Evolutionary conservation across 805 yeast species (phyloP), one percentile per base, ranked within the genome.

Genomic region (Saccharomycopsis babjevae): DNA sequence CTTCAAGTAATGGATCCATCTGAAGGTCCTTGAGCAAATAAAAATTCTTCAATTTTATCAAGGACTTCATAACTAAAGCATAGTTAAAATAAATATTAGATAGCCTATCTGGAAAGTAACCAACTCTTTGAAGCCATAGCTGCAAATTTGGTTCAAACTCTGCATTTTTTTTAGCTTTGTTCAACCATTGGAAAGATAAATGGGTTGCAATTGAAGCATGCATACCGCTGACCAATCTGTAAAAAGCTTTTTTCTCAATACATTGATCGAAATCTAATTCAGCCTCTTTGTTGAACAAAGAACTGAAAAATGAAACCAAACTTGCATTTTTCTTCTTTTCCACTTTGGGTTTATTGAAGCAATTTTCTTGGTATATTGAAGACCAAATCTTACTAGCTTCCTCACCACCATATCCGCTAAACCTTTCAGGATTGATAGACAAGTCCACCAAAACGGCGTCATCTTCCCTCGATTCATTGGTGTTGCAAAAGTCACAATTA

Each of bases 181-280:
- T 81, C 64, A 88, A 77, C 71, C 81, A 88, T 69, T 93, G 97
- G 70, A 88, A 88, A 18, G 96, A 83, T 63, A 94, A 77, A 73
- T 94, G 99, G 1, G 96, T 91, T 6, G 96, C 93, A 64, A 94
- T 90, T 1, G 97, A 89, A 1, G 97, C 90, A 70, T 94, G 99
- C 86, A 94, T 82, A 1, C 99, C 99, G 32, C 94, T 86, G 25
- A 94, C 79, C 59, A 94, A 74, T 66, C 94, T 82, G 74, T 87
- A 94, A 68, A 94, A 94, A 46, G 92, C 83, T 65, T 89, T 84
- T 74, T 93, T 93, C 68, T 96, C 98, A 54, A 86, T 74, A 70
- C 97, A 92, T 64, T 80, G 82, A 20, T 79, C 83, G 34, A 72
- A 79, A 66, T 72, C 77, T 11, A 46, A 46, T 46, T 46, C 52